Evolutionary conservation across 306 rosid species (phyloP), one percentile per base, ranked within the genome.

Genomic region (Quercus ilex): DNA sequence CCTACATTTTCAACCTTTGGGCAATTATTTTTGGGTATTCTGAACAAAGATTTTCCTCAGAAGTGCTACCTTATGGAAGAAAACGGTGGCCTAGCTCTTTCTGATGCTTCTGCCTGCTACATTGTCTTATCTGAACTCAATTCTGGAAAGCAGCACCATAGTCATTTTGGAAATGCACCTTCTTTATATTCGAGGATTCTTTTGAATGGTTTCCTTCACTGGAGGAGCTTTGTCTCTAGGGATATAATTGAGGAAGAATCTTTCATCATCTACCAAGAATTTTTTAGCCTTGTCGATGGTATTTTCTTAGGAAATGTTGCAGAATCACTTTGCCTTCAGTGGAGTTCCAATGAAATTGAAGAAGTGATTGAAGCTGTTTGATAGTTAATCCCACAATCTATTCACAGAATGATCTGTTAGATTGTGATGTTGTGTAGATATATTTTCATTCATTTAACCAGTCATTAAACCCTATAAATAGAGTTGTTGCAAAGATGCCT

Each of bases 281-380:
- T 94, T 75, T 74, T 91, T 4, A 52, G 68, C 78, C 88, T 88
- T 82, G 70, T 83, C n/a, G 75, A 90, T 85, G 43, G 69, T 63
- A 91, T 95, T 86, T 92, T 94, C 86, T 92, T 94, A 84, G 92
- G 95, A 78, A 91, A 92, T 94, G 92, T 73, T 94, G 86, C 77
- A 79, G 82, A 74, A 83, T 83, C 89, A 88, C 90, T 84, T 86
- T 85, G 76, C 89, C 64, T 72, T 90, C 21, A 81, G 68, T 85
- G 92, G 87, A 80, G 88, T 80, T 81, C 82, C 91, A 21, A 63
- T 80, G 60, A 81, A 87, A 80, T n/a, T 78, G 79, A 88, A 90
- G 81, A 88, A 72, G 84, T 79, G 90, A 69, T 75, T 91, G 83
- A 83, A 87, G 78, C 81, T 87, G 20, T 90, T 94, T 80, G 89